Evolutionary conservation across 306 rosid genomes (phyloP).

Genomic region (Astragalus membranaceus): DNA sequence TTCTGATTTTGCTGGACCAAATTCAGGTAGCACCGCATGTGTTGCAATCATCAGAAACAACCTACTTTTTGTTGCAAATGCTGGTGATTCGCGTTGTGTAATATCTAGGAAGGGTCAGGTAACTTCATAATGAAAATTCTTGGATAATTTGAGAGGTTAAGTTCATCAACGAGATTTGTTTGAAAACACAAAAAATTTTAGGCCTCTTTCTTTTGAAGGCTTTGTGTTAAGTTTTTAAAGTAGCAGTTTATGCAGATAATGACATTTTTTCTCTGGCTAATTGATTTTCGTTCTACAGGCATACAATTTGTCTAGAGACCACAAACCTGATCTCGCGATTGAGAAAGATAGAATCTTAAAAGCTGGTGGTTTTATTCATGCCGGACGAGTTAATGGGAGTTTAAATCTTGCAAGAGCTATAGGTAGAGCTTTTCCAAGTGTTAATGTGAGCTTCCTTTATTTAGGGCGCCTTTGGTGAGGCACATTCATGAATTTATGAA

Average conservation of each 20-base stretch:
- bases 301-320: slow-evolving; percentile 75
- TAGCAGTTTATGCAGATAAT: neutral
- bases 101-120: slow-evolving; percentile 94
- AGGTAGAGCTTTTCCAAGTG: slow-evolving; percentile 34
- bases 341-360: slow-evolving; percentile 86
- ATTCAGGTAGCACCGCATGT: slow-evolving; percentile 94
- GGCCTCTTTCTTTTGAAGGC: neutral
- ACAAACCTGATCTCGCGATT: slow-evolving; percentile 79
- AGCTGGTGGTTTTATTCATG: slow-evolving; percentile 94
- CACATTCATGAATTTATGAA: neutral
- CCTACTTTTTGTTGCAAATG: slow-evolving; percentile 74
- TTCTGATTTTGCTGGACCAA: slow-evolving; percentile 86
- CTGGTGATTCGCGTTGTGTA: slow-evolving; percentile 96
- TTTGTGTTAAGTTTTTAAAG: neutral
- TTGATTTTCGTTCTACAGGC: slow-evolving; percentile 47
- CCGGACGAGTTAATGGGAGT: slow-evolving; percentile 92
- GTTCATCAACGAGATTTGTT: neutral
- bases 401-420: slow-evolving; percentile 94
- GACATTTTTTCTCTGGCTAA: neutral
- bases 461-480: neutral
- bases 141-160: neutral
- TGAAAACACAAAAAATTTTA: neutral
- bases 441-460: neutral
- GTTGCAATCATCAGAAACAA: slow-evolving; percentile 72
- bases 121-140: slow-evolving; percentile 10